Evolutionary conservation across 768 basidiomycete species (phyloP).

Genomic region (Mrakia blollopis): DNA sequence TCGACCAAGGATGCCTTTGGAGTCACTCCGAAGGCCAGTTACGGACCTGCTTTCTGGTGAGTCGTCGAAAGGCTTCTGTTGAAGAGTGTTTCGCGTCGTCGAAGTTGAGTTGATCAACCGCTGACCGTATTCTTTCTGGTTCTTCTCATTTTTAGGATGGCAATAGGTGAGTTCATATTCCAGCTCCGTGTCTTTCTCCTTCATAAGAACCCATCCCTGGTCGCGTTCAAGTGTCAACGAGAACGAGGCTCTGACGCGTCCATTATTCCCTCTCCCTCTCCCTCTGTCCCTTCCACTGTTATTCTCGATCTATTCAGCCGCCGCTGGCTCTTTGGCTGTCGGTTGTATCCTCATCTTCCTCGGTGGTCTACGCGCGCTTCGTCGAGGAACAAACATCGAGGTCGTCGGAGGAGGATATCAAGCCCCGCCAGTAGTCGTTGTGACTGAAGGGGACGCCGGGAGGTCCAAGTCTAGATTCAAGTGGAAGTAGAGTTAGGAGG

Average conservation of each 20-base stretch:
- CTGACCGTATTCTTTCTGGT: neutral
- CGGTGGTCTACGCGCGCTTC: neutral
- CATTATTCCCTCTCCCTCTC: neutral
- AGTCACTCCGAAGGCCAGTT: neutral
- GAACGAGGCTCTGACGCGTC: too few relatives aligned
- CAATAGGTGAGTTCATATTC: neutral
- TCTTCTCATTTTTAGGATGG: neutral
- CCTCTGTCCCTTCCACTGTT: neutral
- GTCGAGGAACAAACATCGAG: neutral
- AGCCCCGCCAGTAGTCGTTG: neutral
- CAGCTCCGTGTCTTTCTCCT: too few relatives aligned
- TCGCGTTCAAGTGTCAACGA: too few relatives aligned
- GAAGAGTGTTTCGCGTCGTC: too few relatives aligned
- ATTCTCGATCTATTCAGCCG: neutral
- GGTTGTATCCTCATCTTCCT: neutral
- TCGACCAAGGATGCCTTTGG: neutral
- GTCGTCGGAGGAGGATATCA: neutral
- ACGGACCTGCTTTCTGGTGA: conserved; percentile 7
- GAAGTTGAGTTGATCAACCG: too few relatives aligned
- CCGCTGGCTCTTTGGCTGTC: neutral
- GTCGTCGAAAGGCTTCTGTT: neutral
- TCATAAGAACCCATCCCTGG: too few relatives aligned
- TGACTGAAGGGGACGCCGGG: too few relatives aligned
- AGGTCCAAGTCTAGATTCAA: too few relatives aligned
- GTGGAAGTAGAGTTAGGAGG: too few relatives aligned